Evolutionary conservation across 2,329 filamentous ascomycete genomes (phyloP).

Genomic region (Ophiostoma piceae): DNA sequence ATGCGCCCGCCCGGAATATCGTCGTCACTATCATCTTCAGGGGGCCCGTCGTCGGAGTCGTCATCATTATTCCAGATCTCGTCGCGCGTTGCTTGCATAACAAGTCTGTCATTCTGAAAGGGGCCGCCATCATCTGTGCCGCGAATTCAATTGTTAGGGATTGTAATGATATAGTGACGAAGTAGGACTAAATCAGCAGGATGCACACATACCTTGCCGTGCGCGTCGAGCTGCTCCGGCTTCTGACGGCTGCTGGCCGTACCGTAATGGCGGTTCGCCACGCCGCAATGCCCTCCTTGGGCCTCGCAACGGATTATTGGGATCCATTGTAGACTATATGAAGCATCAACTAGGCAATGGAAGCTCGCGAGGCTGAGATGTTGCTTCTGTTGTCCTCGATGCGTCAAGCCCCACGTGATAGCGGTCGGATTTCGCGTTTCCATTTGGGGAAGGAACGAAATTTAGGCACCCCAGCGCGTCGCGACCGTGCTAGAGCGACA

Average conservation of each 20-base stretch:
- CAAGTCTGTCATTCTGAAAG: conserved; percentile 14
- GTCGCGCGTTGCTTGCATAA: neutral
- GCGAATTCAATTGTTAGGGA: neutral
- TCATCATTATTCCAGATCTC: neutral
- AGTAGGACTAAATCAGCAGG: neutral
- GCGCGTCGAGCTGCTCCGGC: neutral
- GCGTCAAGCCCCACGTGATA: conserved; percentile 25
- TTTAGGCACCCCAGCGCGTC: conserved; percentile 25
- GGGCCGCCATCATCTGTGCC: neutral
- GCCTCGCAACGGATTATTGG: conserved; percentile 24
- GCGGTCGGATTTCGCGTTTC: conserved; percentile 28
- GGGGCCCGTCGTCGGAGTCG: conserved; percentile 18
- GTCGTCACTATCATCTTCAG: conserved; percentile 23
- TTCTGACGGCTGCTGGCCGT: conserved; percentile 7
- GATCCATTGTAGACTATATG: conserved; percentile 21
- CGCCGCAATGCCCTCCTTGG: conserved; percentile 22
- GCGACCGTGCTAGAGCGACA: conserved; percentile 12
- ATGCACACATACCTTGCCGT: neutral
- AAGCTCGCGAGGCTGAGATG: neutral
- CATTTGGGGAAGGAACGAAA: conserved; percentile 17
- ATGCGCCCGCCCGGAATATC: neutral
- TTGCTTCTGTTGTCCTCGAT: neutral
- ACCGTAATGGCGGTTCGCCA: conserved; percentile 20
- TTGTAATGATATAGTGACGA: neutral
- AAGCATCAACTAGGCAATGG: neutral